These are phyloP conservation scores for Coemansia sp. DNA, from an alignment of 192 early-diverging fungal species.

Conservation along the genomic window DNA sequence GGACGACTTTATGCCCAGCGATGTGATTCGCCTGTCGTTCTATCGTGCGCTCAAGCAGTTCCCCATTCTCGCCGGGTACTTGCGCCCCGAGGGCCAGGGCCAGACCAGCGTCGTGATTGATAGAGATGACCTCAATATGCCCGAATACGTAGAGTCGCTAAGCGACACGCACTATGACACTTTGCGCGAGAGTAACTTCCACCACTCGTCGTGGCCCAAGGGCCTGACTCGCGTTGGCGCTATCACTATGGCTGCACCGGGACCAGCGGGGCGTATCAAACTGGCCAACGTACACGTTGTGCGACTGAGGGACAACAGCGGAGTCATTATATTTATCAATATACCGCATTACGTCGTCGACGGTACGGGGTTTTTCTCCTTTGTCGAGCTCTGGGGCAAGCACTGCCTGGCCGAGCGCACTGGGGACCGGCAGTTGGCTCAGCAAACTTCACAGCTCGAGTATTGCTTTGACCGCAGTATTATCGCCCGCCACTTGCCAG, in stretches of 20 bases:
- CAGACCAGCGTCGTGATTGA: constrained; percentile 30
- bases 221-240: constrained; percentile 29
- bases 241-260: constrained; percentile 29
- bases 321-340: constrained; percentile 42
- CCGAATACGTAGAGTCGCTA: constrained; percentile 40
- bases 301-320: constrained; percentile 35
- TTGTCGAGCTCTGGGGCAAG: constrained; percentile 47
- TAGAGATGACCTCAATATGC: constrained; percentile 41
- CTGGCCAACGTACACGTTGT: constrained; percentile 37
- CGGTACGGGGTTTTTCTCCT: constrained; percentile 45
- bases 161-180: constrained; percentile 17
- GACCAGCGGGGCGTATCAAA: constrained; percentile 18
- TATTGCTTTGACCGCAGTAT: constrained; percentile 45
- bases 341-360: constrained; percentile 51
- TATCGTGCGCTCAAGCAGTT: constrained; percentile 40
- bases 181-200: constrained; percentile 28
- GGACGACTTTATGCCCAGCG: constrained; percentile 43
- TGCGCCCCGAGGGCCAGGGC: constrained; percentile 20
- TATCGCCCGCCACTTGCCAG: constrained; percentile 33
- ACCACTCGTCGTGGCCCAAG: constrained; percentile 45
- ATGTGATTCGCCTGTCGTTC: constrained; percentile 25
- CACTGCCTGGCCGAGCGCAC: constrained; percentile 21
- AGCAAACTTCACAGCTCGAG: not conserved
- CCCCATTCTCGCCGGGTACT: constrained; percentile 37
- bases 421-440: not conserved